A percentile compares a stretch with the other conserved stretches of the same genome.
Evolutionary conservation across 106 monocot species (phyloP).

Genomic region (Phalaenopsis aphrodite): DNA sequence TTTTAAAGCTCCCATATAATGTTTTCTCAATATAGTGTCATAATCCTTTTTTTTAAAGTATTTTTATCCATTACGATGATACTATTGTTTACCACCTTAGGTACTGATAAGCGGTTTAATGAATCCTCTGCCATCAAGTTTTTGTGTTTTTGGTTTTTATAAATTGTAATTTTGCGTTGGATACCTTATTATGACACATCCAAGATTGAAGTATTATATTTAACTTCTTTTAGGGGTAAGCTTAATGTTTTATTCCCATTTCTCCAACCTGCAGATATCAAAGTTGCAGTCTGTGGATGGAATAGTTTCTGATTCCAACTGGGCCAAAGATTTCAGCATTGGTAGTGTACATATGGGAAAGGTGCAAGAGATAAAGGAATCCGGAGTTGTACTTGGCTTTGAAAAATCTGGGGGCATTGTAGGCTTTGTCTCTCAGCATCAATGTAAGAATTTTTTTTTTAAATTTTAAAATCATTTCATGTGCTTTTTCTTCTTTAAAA

Average conservation of each 20-base stretch:
- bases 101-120: neutral
- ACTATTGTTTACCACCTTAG: neutral
- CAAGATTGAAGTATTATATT: neutral
- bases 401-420: conserved; percentile 57
- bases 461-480: neutral
- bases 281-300: conserved; percentile 31
- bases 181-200: neutral
- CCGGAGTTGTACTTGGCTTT: conserved; percentile 71
- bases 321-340: conserved; percentile 38
- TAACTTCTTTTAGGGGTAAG: neutral
- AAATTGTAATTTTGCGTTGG: neutral
- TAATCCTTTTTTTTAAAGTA: neutral
- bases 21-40: neutral
- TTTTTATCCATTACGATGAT: neutral
- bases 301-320: conserved; percentile 21
- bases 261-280: conserved; percentile 43
- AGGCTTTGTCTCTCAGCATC: conserved; percentile 80
- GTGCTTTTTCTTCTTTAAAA: neutral
- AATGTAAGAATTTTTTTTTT: conserved; percentile 38
- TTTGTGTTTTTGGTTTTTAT: neutral
- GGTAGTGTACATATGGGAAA: conserved; percentile 70
- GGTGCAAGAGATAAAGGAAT: conserved; percentile 74
- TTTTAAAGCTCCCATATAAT: too few species aligned
- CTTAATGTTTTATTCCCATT: conserved; percentile 1
- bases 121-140: neutral